These are phyloP conservation scores for Gossypium lobatum DNA, from an alignment of 441 rosid genomes.

Conservation along the genomic window DNA sequence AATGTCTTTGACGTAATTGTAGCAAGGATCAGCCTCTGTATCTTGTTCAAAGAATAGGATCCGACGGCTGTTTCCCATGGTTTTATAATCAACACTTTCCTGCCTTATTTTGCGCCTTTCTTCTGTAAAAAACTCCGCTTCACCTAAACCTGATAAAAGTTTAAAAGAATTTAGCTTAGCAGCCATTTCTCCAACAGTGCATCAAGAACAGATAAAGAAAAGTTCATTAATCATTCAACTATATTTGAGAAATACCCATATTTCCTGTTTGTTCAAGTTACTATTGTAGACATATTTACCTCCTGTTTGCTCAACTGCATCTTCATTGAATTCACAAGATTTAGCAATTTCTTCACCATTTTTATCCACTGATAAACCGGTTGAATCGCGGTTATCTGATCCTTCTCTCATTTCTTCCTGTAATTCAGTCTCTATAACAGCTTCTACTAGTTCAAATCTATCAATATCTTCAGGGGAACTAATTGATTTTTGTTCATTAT, in stretches of 20 bases:
- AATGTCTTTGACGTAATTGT: conserved; percentile 47
- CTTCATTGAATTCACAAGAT: conserved; percentile 13
- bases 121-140: conserved; percentile 14
- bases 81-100: conserved; percentile 16
- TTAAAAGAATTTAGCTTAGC: background rate
- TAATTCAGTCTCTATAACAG: conserved; percentile 19
- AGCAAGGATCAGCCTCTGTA: conserved; percentile 31
- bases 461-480: conserved; percentile 20
- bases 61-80: conserved; percentile 10
- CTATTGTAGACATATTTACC: conserved; percentile 24
- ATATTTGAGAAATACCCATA: background rate
- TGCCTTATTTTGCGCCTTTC: conserved; percentile 9
- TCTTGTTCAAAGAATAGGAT: conserved; percentile 17
- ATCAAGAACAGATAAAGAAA: background rate
- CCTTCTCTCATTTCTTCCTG: conserved; percentile 14
- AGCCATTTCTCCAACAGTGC: background rate
- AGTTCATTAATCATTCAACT: background rate
- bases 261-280: conserved; percentile 1
- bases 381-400: conserved; percentile 3
- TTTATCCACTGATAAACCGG: background rate
- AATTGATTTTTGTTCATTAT: conserved; percentile 10
- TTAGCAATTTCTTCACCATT: conserved; percentile 16
- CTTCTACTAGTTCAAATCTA: conserved; percentile 16
- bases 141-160: conserved; percentile 30
- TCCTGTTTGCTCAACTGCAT: conserved; percentile 22